These are phyloP conservation scores for Avena atlantica DNA, from an alignment of 176 grass and related monocot genomes.

Conservation along the genomic window DNA sequence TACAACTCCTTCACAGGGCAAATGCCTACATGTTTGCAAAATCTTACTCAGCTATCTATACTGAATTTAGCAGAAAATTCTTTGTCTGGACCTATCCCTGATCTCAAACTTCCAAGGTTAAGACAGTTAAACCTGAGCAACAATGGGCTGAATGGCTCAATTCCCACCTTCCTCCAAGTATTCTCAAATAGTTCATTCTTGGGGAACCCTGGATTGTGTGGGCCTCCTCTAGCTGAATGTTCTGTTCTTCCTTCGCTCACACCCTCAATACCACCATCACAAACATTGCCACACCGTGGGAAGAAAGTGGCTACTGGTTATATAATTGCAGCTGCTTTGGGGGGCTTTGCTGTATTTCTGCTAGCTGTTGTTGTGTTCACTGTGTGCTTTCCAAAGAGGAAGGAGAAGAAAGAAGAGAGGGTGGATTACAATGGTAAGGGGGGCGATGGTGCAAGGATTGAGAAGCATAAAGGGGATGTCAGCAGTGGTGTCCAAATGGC, in stretches of 20 bases:
- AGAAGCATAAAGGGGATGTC: conserved; percentile 78
- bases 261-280: conserved; percentile 43
- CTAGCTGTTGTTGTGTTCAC: conserved; percentile 60
- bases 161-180: conserved; percentile 76
- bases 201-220: conserved; percentile 81
- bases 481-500: conserved; percentile 91
- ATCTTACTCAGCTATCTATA: conserved; percentile 69
- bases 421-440: conserved; percentile 47
- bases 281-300: conserved; percentile 24
- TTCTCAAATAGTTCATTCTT: conserved; percentile 77
- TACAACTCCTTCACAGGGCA: conserved; percentile 85
- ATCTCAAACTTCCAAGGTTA: conserved; percentile 65
- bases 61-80: conserved; percentile 78
- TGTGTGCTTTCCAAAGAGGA: conserved; percentile 76
- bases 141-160: conserved; percentile 78
- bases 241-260: conserved; percentile 53
- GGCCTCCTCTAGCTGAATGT: conserved; percentile 74
- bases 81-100: conserved; percentile 80
- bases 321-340: conserved; percentile 69
- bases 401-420: conserved; percentile 56
- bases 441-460: conserved; percentile 45
- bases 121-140: conserved; percentile 82
- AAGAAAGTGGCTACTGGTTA: conserved; percentile 68
- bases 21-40: conserved; percentile 64
- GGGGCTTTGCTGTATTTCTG: conserved; percentile 66